A percentile compares a stretch with the other conserved stretches of the same genome.
phyloP scores from a whole-genome alignment of 1,284 basidiomycete species.

The Fomes fomentarius region DNA sequence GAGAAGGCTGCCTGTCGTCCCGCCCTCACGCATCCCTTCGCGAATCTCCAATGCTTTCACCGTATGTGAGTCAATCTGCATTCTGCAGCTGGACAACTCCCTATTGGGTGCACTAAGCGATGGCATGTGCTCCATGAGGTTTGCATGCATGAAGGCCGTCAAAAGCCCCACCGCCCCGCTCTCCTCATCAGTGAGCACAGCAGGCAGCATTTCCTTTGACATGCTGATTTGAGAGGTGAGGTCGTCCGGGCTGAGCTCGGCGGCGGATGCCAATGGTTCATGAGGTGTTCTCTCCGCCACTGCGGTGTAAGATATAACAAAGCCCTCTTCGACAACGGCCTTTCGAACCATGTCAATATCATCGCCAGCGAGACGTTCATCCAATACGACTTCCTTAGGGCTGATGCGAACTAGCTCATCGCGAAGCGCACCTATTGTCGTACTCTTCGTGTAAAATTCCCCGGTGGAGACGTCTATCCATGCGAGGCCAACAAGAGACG shows the following conservation, averaged over 20 bases:
- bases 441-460: slow-evolving; percentile 82
- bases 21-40: slow-evolving; percentile 77
- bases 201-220: slow-evolving; percentile 6
- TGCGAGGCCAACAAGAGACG: slow-evolving; percentile 58
- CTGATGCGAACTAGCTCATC: slow-evolving; percentile 86
- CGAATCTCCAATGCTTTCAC: slow-evolving; percentile 88
- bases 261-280: neutral
- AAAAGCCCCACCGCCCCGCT: slow-evolving; percentile 66
- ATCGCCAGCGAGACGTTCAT: slow-evolving; percentile 44
- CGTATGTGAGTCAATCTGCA: slow-evolving; percentile 92
- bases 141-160: slow-evolving; percentile 68
- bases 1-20: slow-evolving; percentile 75
- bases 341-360: slow-evolving; percentile 47
- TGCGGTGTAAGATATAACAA: slow-evolving; percentile 50
- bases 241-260: slow-evolving; percentile 16
- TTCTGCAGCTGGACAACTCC: slow-evolving; percentile 60
- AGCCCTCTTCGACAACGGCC: slow-evolving; percentile 53
- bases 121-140: slow-evolving; percentile 84
- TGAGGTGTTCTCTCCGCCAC: slow-evolving; percentile 14
- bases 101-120: slow-evolving; percentile 59
- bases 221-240: slow-evolving; percentile 6
- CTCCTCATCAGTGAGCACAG: slow-evolving; percentile 41
- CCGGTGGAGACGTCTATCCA: slow-evolving; percentile 98
- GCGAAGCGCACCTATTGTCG: slow-evolving; percentile 58
- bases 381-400: slow-evolving; percentile 84